phyloP scores from a whole-genome alignment of 257 asterid genomes.

The Thymus mandschuricus region DNA sequence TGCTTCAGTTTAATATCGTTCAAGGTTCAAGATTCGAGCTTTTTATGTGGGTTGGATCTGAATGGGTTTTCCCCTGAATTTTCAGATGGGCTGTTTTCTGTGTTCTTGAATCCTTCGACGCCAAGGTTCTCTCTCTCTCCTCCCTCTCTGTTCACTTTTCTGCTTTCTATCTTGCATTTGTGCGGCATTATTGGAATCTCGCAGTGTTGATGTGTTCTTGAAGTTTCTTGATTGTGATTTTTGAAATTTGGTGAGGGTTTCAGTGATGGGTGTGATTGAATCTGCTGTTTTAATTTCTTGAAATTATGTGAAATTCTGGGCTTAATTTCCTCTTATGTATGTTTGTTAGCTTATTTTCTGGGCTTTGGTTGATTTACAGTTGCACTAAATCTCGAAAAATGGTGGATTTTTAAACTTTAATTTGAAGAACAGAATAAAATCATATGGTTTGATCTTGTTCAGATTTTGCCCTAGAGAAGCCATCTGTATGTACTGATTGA shows the following conservation, averaged over 20 bases:
- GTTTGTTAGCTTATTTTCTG: constrained; percentile 15
- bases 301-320: neutral
- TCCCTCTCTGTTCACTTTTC: constrained; percentile 2
- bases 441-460: neutral
- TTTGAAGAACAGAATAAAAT: neutral
- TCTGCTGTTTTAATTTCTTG: constrained; percentile 33
- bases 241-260: constrained; percentile 30
- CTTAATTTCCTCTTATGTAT: constrained; percentile 1
- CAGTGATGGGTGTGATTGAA: constrained; percentile 25
- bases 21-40: constrained; percentile 35
- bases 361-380: neutral
- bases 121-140: constrained; percentile 28
- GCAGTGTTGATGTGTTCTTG: neutral
- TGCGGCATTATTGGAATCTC: constrained; percentile 6
- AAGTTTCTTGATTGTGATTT: constrained; percentile 18
- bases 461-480: neutral
- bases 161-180: constrained; percentile 27
- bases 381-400: constrained; percentile 11
- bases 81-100: constrained; percentile 32
- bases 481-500: neutral
- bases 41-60: constrained; percentile 48
- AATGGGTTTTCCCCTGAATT: constrained; percentile 19
- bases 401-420: neutral
- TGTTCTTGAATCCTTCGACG: constrained; percentile 33
- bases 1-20: constrained; percentile 16